Base-by-base conservation (phyloP, 108 stramenopile species). In the Pseudonitzschia delicatissima region DNA sequence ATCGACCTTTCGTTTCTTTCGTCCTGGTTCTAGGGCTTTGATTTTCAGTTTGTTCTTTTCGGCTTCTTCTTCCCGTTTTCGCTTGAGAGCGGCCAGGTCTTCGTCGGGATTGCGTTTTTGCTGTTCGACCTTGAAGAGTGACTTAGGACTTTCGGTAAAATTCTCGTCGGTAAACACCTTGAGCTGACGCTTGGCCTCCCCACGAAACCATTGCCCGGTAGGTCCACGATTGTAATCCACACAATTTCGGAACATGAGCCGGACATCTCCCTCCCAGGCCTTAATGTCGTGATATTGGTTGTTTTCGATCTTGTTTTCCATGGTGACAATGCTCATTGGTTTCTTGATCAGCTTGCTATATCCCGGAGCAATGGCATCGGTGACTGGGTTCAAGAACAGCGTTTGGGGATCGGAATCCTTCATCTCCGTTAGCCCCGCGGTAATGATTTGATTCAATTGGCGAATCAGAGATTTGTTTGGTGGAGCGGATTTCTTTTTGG, bases 331-430 rank as follows among this genome's bases (percentile, higher is more conserved):
- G 49, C 87, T 89, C 87, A 94, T 94, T 13, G 90, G 90, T 31
- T 85, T 81, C 68, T 80, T 77, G 50, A 94, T 90, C 23, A 94
- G 68, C 25, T 72, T 79, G 68, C 76, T 79, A 62, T 94, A 94
- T 2, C 83, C 88, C 28, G 93, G 93, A 13, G 93, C 93, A 64
- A 94, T 91, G 13, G 55, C 86, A 66, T 94, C 93, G n/a, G 93
- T 88, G 17, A 94, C 93, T 58, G 90, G 93, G 61, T 94, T 88
- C 26, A 88, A 69, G 66, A 94, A 94, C 34, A 94, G 68, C 33
- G 68, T 70, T 75, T 88, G 90, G 2, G 85, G 85, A 70, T 94
- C 93, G 34, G 85, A 77, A 45, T 85, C 84, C 48, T 85, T 88
- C 87, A 94, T 84, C 25, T 72, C 72, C 37, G 73, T 60, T 4